Conservation (phyloP, 2,329 filamentous ascomycete species). For the Penicillium digitatum region DNA sequence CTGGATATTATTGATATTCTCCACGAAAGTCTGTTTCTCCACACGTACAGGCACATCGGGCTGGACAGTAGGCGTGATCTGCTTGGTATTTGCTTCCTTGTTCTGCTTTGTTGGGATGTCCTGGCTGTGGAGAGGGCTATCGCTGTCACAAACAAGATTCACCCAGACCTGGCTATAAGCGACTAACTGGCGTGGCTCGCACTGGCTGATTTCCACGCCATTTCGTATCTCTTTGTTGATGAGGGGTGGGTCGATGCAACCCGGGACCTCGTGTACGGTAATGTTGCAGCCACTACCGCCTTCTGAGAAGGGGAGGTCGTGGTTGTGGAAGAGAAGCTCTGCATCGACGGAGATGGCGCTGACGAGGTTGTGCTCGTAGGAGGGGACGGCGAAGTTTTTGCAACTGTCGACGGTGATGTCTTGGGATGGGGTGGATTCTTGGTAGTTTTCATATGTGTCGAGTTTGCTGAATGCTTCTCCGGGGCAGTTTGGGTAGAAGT, state of each 20-base stretch:
- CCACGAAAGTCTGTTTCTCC: slow-evolving; percentile 7
- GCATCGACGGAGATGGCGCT: slow-evolving; percentile 28
- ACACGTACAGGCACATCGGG: slow-evolving; percentile 4
- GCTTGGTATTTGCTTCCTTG: background rate
- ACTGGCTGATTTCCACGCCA: slow-evolving; percentile 25
- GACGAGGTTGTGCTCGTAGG: slow-evolving; percentile 23
- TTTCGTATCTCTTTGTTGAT: slow-evolving; percentile 22
- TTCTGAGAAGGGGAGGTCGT: slow-evolving; percentile 13
- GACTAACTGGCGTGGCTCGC: slow-evolving; percentile 22
- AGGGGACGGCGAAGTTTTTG: slow-evolving; percentile 26
- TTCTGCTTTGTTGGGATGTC: background rate
- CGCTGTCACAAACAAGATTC: slow-evolving; percentile 27
- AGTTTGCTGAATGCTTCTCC: slow-evolving; percentile 19
- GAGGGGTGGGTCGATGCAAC: slow-evolving; percentile 30
- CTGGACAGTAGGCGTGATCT: background rate
- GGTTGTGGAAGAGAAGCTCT: slow-evolving; percentile 19
- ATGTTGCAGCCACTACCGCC: slow-evolving; percentile 27
- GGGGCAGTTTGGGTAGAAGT: slow-evolving; percentile 31
- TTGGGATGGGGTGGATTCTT: slow-evolving; percentile 20
- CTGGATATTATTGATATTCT: slow-evolving; percentile 14
- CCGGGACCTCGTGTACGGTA: slow-evolving; percentile 33
- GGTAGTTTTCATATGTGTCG: slow-evolving; percentile 24
- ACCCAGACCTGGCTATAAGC: slow-evolving; percentile 32
- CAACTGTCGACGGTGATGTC: slow-evolving; percentile 25
- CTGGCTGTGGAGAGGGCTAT: background rate